Evolutionary conservation across 805 yeast species (phyloP), one percentile per base, ranked within the genome.

Genomic region (Wickerhamomyces bisporus): DNA sequence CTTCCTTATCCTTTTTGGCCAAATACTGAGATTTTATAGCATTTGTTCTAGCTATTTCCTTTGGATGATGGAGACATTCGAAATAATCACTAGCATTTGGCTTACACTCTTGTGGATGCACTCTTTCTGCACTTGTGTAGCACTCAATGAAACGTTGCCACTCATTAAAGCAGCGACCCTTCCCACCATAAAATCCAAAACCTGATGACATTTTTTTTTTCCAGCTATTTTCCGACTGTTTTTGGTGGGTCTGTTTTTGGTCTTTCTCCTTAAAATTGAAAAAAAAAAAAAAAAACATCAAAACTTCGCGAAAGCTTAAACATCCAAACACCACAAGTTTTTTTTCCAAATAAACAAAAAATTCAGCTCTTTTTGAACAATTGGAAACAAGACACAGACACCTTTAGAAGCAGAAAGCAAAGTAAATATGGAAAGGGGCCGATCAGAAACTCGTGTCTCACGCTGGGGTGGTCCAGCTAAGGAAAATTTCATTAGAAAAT

Each of bases 11-110:
- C 8, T 26, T 33, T 17, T 43, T 46, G 33, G 39, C 44, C 40
- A 47, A 38, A 32, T 44, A 47, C 39, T 56, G 56, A 3, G 38
- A 40, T 37, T 55, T 52, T 20, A 60, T 52, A 23, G 49, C 33
- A 8, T 44, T 32, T 14, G 48, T 48, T 37, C 59, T 47, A 40
- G 45, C 42, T 35, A 50, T 61, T 53, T 68, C 77, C 52, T 70
- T 70, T 14, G 52, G 57, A 53, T 71, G 76, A 50, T 66, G 73
- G 32, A 72, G 61, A 48, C 77, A 72, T 55, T 72, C 77, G 34
- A 58, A 53, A 58, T 71, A 72, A 50, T 71, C 77, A 37, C 65
- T 73, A 15, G 67, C 64, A 34, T 57, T 49, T n/a, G 64, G 63
- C 26, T 53, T 52, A 56, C 77, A 71, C 41, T 64, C 57, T 14